Conservation (phyloP, 2,329 filamentous ascomycete species). For the Pseudogymnoascus sp. region DNA sequence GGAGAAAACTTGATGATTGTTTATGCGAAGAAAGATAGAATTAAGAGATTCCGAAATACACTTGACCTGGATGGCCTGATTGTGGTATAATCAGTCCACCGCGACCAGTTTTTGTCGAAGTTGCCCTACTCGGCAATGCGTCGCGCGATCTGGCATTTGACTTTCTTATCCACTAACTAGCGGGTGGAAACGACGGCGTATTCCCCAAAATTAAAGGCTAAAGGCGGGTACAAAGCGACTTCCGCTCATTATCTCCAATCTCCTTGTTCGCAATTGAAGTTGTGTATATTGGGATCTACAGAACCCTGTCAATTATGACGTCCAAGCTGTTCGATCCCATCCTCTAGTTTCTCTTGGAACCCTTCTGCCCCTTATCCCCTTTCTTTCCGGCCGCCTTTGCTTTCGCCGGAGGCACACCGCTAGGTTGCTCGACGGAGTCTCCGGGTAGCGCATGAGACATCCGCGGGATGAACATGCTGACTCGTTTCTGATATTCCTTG, state of each 20-base stretch:
- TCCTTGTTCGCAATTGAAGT: neutral
- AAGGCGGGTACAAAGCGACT: conserved; percentile 5
- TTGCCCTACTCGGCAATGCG: conserved; percentile 8
- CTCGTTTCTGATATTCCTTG: conserved; percentile 69
- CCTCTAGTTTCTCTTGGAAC: conserved; percentile 7
- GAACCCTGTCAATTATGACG: conserved; percentile 8
- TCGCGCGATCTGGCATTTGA: conserved; percentile 2
- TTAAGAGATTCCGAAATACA: neutral
- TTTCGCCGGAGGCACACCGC: neutral
- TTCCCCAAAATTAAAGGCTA: neutral
- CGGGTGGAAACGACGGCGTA: conserved; percentile 1
- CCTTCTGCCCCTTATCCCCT: conserved; percentile 5
- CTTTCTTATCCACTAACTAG: conserved; percentile 8
- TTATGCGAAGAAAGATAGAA: neutral
- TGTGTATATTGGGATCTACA: conserved; percentile 5
- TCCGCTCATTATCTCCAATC: conserved; percentile 1
- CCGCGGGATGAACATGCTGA: conserved; percentile 73
- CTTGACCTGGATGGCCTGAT: neutral
- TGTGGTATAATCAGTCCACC: neutral
- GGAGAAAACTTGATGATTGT: neutral
- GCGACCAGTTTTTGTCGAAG: neutral
- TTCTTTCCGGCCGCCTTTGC: neutral
- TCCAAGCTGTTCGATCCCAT: neutral
- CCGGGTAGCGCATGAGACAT: conserved; percentile 13
- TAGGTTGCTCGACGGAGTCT: neutral